phyloP scores from a whole-genome alignment of 2,329 filamentous ascomycete species.

The Penicillium sp. region DNA sequence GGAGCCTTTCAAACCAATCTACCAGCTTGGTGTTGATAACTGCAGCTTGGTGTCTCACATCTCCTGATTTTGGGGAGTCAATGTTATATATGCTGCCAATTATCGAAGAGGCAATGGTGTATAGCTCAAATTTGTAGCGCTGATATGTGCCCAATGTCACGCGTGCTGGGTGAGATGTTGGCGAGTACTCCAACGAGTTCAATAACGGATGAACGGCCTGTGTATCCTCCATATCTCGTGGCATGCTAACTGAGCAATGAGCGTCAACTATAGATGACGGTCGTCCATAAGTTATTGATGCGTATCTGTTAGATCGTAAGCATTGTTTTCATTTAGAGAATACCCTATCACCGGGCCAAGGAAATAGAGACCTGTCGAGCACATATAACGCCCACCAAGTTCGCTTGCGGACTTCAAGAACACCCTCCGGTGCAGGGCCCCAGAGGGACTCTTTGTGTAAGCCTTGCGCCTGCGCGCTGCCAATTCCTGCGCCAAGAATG shows the following conservation, averaged over 20 bases:
- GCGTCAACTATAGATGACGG: background rate
- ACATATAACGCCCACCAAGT: background rate
- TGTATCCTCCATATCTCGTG: background rate
- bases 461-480: background rate
- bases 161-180: background rate
- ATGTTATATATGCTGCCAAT: background rate
- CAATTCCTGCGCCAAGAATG: background rate
- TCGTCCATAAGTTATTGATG: background rate
- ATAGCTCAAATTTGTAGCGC: background rate
- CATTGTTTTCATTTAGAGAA: background rate
- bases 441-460: background rate
- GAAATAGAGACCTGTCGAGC: background rate
- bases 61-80: background rate
- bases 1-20: background rate
- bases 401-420: background rate
- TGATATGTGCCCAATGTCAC: background rate
- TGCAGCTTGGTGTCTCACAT: background rate
- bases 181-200: background rate
- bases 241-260: background rate
- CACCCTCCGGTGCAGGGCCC: background rate
- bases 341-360: background rate
- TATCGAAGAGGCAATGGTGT: background rate
- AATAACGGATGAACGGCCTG: background rate
- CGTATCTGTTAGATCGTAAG: background rate
- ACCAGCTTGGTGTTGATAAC: background rate